Evolutionary conservation across 768 basidiomycete genomes (phyloP).

Genomic region (Pleurotus ostreatus): DNA sequence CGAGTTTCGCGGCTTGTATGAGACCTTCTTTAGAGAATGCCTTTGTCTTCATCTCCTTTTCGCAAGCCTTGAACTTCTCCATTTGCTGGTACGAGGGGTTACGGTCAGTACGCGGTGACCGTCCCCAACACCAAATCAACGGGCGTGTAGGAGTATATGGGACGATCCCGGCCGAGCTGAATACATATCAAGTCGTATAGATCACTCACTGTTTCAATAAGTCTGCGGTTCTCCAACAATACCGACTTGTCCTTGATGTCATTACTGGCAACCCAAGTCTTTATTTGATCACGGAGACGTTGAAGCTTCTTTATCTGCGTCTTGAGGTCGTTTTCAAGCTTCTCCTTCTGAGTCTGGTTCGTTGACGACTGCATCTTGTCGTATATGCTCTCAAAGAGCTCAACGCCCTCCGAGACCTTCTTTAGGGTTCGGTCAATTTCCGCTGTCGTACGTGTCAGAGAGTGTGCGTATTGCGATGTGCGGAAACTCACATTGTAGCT

Average conservation of each 20-base stretch:
- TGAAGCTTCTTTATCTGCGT: slow-evolving; percentile 99
- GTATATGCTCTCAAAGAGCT: slow-evolving; percentile 92
- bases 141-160: too few relatives aligned
- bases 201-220: slow-evolving; percentile 90
- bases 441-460: slow-evolving; percentile 45
- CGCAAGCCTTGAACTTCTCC: slow-evolving; percentile 99
- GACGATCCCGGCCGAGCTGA: neutral
- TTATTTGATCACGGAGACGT: slow-evolving; percentile 97
- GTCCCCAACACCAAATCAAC: too few relatives aligned
- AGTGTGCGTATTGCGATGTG: neutral
- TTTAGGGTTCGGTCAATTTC: slow-evolving; percentile 99
- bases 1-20: slow-evolving; percentile 88
- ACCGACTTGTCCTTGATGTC: slow-evolving; percentile 98
- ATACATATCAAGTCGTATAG: slow-evolving; percentile 14
- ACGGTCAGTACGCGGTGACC: slow-evolving; percentile 14
- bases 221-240: slow-evolving; percentile 87
- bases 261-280: slow-evolving; percentile 96
- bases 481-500: slow-evolving; percentile 53
- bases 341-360: slow-evolving; percentile 70
- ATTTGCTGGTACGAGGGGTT: slow-evolving; percentile 75
- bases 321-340: slow-evolving; percentile 47
- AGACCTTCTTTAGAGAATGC: slow-evolving; percentile 99
- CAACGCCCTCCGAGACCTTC: slow-evolving; percentile 94
- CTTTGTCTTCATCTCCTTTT: slow-evolving; percentile 99
- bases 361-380: slow-evolving; percentile 97